Conservation (phyloP, 768 basidiomycete genomes). For the Boletus pseudo-olivaceus region DNA sequence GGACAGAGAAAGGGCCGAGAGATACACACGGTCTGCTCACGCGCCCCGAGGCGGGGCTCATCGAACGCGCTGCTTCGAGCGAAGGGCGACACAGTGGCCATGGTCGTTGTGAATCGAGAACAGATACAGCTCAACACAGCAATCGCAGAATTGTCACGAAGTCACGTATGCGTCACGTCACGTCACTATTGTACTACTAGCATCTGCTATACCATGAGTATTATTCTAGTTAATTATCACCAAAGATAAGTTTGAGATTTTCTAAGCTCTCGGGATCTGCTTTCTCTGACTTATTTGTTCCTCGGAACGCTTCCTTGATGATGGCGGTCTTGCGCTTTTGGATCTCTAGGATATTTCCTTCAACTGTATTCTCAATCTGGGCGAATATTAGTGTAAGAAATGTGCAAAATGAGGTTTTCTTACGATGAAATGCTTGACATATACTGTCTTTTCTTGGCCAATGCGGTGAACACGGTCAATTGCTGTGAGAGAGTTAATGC, state of each 20-base stretch:
- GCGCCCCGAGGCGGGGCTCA: conserved; percentile 44
- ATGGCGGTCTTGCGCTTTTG: conserved; percentile 87
- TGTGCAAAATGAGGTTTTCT: conserved; percentile 17
- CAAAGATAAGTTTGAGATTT: conserved; percentile 55
- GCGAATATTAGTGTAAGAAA: not conserved
- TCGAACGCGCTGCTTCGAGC: conserved; percentile 60
- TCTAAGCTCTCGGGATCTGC: conserved; percentile 70
- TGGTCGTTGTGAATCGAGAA: conserved; percentile 25
- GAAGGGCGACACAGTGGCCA: conserved; percentile 50
- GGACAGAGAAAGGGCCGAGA: conserved; percentile 1
- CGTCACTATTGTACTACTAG: conserved; percentile 43
- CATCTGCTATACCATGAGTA: conserved; percentile 7
- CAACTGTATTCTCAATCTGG: conserved; percentile 72
- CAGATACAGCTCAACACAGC: conserved; percentile 19
- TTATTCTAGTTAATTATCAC: conserved; percentile 36
- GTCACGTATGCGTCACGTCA: conserved; percentile 19
- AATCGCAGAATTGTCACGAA: conserved; percentile 14
- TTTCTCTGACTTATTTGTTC: conserved; percentile 41
- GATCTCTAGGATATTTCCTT: conserved; percentile 74
- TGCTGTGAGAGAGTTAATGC: conserved; percentile 40
- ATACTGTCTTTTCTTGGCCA: conserved; percentile 77
- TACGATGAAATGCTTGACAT: conserved; percentile 84
- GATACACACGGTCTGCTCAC: conserved; percentile 55
- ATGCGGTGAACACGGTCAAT: conserved; percentile 86
- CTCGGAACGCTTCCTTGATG: conserved; percentile 78